Evolutionary conservation across 768 basidiomycete species (phyloP).

Genomic region (Rhizopogon vinicolor): DNA sequence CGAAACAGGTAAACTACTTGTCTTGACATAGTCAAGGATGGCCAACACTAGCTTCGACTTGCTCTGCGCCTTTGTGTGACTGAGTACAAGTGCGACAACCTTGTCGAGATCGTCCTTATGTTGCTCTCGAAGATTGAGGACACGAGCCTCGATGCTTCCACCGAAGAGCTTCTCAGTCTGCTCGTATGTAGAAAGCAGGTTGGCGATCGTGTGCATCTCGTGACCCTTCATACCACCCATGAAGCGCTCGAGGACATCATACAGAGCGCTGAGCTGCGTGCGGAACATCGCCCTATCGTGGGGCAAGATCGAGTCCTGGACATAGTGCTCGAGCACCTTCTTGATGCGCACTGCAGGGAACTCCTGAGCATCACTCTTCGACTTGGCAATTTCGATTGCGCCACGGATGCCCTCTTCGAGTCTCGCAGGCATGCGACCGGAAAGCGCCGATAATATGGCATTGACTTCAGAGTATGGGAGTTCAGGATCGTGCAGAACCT

Average conservation of each 20-base stretch:
- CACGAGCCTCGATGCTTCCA: conserved; percentile 89
- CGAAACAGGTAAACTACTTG: conserved; percentile 68
- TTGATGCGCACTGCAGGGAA: conserved; percentile 88
- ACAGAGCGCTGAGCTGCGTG: conserved; percentile 61
- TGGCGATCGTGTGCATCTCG: conserved; percentile 74
- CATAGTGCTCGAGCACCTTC: conserved; percentile 80
- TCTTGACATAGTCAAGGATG: conserved; percentile 88
- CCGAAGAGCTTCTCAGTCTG: conserved; percentile 90
- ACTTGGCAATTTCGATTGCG: conserved; percentile 69
- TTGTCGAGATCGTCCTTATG: conserved; percentile 90
- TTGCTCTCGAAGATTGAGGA: conserved; percentile 86
- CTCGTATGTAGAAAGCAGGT: conserved; percentile 73
- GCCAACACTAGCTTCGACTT: conserved; percentile 87
- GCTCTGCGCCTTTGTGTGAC: conserved; percentile 92
- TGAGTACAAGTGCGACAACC: conserved; percentile 81
- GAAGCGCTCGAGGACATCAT: conserved; percentile 77
- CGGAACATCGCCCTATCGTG: conserved; percentile 82
- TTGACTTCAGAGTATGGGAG: conserved; percentile 85
- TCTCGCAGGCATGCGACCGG: conserved; percentile 89
- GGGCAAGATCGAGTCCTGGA: conserved; percentile 74
- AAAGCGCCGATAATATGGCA: conserved; percentile 81
- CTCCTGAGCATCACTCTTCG: conserved; percentile 70
- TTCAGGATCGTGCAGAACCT: conserved; percentile 77
- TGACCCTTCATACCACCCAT: conserved; percentile 80
- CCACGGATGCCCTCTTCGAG: conserved; percentile 84